Conservation (phyloP, 257 asterid species). For the Fraxinus quadrangulata region DNA sequence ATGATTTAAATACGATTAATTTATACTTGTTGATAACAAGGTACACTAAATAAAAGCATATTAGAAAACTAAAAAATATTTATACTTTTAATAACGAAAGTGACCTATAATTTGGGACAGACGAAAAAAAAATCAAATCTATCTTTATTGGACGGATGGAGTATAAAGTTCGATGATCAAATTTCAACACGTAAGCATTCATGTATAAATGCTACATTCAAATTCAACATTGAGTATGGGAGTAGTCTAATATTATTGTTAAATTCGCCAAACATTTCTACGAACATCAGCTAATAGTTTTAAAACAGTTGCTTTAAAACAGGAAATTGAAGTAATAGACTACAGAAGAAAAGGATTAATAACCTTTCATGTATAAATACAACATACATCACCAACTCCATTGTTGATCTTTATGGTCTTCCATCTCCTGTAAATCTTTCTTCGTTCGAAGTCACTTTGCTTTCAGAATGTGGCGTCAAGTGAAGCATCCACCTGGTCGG, state of each 20-base stretch:
- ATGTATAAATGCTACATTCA: too few species aligned
- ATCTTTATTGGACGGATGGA: too few species aligned
- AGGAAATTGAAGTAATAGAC: neutral
- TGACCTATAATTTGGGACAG: too few species aligned
- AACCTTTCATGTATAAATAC: neutral
- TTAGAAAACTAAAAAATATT: too few species aligned
- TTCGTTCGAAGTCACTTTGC: neutral
- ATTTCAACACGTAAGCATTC: too few species aligned
- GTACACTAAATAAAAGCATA: too few species aligned
- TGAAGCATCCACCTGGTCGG: slow-evolving; percentile 30
- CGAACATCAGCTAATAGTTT: neutral
- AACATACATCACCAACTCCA: neutral
- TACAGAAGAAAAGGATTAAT: neutral
- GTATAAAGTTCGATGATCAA: too few species aligned
- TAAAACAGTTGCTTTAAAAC: neutral
- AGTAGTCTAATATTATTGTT: neutral
- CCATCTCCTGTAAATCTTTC: neutral
- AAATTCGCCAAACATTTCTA: neutral
- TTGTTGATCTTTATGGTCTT: neutral
- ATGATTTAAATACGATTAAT: too few species aligned
- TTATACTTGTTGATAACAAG: too few species aligned
- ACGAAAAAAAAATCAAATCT: too few species aligned
- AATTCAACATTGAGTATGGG: neutral
- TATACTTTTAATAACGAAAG: too few species aligned
- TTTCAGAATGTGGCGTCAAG: slow-evolving; percentile 51